Evolutionary conservation across 75 land plant species (phyloP).

Genomic region (Cryptomeria japonica): DNA sequence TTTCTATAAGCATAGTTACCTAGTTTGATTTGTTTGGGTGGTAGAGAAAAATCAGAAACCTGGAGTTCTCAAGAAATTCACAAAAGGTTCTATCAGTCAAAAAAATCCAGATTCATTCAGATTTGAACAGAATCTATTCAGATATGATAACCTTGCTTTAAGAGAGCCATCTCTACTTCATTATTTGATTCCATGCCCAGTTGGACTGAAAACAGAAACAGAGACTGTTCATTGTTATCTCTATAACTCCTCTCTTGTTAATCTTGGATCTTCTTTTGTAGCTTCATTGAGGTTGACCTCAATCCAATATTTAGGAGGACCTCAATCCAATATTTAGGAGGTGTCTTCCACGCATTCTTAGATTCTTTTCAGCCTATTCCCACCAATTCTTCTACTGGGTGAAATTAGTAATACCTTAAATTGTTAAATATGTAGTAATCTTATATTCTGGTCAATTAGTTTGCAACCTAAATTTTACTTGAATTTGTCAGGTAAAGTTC

Average conservation of each 20-base stretch:
- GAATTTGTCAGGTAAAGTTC: slow-evolving; percentile 73
- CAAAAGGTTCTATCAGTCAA: too few species aligned
- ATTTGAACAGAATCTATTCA: too few species aligned
- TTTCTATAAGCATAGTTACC: too few species aligned
- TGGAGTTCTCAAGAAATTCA: too few species aligned
- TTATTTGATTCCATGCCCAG: background rate
- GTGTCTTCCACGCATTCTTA: background rate
- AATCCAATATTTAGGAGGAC: background rate
- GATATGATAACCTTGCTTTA: too few species aligned
- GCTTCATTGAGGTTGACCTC: background rate
- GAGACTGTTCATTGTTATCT: background rate
- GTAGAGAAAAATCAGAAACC: too few species aligned
- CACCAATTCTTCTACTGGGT: background rate
- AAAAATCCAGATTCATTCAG: too few species aligned
- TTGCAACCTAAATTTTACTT: background rate
- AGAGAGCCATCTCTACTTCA: background rate
- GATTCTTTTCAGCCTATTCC: background rate
- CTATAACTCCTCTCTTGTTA: background rate
- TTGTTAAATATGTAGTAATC: background rate
- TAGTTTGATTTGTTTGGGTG: too few species aligned
- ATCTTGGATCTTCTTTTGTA: background rate
- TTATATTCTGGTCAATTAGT: background rate
- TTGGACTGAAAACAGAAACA: background rate
- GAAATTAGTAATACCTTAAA: background rate
- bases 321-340: background rate